Conservation (phyloP, 1,284 basidiomycete genomes). For the Naganishia liquefaciens region DNA sequence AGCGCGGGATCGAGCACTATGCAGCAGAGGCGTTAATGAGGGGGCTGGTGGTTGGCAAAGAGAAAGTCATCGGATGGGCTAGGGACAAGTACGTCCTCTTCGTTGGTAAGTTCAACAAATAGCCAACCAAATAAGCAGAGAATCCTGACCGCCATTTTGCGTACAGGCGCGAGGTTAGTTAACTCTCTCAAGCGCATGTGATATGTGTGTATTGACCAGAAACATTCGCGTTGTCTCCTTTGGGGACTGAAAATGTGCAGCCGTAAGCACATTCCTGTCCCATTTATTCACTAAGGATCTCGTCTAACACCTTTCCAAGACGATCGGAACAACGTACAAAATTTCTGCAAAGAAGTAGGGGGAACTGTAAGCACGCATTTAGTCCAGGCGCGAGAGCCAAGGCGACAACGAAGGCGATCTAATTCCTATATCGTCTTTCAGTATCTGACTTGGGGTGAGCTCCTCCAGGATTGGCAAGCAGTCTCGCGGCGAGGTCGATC, state of each 20-base stretch:
- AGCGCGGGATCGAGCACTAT: slow-evolving; percentile 23
- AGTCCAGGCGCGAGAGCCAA: background rate
- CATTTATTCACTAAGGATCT: background rate
- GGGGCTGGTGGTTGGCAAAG: slow-evolving; percentile 30
- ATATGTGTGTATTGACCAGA: background rate
- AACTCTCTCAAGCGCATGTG: background rate
- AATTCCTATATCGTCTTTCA: background rate
- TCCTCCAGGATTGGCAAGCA: background rate
- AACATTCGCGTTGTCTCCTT: background rate
- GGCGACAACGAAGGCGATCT: background rate
- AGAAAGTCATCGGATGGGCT: slow-evolving; percentile 33
- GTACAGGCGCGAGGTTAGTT: slow-evolving; percentile 3
- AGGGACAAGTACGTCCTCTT: slow-evolving; percentile 34
- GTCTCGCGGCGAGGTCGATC: slow-evolving; percentile 32
- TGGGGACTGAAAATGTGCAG: background rate
- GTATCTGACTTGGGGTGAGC: slow-evolving; percentile 17
- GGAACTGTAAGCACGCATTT: slow-evolving; percentile 11
- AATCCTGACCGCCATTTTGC: background rate
- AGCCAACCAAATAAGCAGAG: background rate
- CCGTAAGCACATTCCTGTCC: background rate
- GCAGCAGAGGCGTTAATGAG: slow-evolving; percentile 31
- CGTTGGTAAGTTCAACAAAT: slow-evolving; percentile 31
- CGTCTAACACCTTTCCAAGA: background rate
- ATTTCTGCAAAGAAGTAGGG: slow-evolving; percentile 2
- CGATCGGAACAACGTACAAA: slow-evolving; percentile 19